These are phyloP conservation scores for Calocera cornea DNA, from an alignment of 768 basidiomycete species.

Conservation along the genomic window DNA sequence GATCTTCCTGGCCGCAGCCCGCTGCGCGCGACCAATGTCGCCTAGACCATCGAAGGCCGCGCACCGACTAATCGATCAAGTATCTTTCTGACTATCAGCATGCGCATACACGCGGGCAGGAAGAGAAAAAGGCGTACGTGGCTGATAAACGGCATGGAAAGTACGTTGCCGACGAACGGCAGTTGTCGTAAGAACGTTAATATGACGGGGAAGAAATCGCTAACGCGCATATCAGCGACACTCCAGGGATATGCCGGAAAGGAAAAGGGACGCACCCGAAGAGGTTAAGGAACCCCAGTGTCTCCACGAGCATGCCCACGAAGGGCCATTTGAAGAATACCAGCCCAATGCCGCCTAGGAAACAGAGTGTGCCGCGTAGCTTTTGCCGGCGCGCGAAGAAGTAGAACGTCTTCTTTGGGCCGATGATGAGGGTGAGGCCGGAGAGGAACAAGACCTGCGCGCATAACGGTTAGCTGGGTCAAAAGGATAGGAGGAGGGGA, in stretches of 20 bases:
- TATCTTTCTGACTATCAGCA: slow-evolving; percentile 16
- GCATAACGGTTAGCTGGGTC: too few relatives aligned
- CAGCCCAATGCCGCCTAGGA: slow-evolving; percentile 78
- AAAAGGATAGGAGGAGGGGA: slow-evolving; percentile 6
- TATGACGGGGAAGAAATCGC: slow-evolving; percentile 98
- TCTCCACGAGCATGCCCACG: slow-evolving; percentile 83
- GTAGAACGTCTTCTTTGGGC: slow-evolving; percentile 91
- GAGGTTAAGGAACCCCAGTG: slow-evolving; percentile 91
- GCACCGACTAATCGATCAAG: slow-evolving; percentile 27
- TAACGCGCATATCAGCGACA: slow-evolving; percentile 25
- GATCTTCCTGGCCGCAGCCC: too few relatives aligned
- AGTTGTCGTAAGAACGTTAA: slow-evolving; percentile 91
- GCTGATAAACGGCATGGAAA: slow-evolving; percentile 79
- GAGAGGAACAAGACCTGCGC: slow-evolving; percentile 79
- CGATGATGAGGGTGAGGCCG: slow-evolving; percentile 92
- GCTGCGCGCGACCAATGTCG: too few relatives aligned
- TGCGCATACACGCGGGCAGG: background rate
- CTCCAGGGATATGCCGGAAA: background rate
- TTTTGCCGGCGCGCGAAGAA: slow-evolving; percentile 97
- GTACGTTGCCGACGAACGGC: slow-evolving; percentile 74
- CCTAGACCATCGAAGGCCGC: slow-evolving; percentile 27
- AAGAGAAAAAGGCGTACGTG: slow-evolving; percentile 32
- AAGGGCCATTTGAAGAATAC: slow-evolving; percentile 95
- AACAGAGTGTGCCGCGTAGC: slow-evolving; percentile 75
- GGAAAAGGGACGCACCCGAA: slow-evolving; percentile 65